Evolutionary conservation across 75 land plant genomes (phyloP), one percentile per base, ranked within the genome.

Genomic region (Selaginella moellendorffii): DNA sequence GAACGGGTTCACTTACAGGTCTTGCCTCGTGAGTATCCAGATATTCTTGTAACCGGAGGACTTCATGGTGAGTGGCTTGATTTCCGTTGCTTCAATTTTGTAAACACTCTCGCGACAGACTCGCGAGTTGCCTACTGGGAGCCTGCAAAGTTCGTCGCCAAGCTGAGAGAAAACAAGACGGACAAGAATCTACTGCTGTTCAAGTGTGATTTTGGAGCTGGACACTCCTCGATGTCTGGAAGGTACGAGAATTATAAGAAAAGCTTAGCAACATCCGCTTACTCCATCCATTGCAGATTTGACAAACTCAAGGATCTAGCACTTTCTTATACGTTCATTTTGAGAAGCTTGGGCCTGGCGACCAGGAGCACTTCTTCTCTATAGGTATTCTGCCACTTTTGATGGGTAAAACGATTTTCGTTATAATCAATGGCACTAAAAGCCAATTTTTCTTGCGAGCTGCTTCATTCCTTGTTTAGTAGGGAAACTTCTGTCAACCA

Each of bases 221-320:
- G 99, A 1, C 99, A 95, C 68, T 95, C 72, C 69, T 95, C 99
- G 30, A 95, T 89, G 67, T 95, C 99, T 2, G 99, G 99, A 74
- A 90, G 99, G 99, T 95, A 74, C 70, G 65, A 22, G 18, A 46
- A 46, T 10, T 46, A 18, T 18, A 46, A 10, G 51, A 10, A 46
- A 46, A 18, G 10, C 14, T 46, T 46, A 10, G 10, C 51, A 10
- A 18, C 51, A 10, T 10, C 18, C 14, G 18, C 51, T 46, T 10
- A 46, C 51, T 64, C 25, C 10, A n/a, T 0, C n/a, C 23, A 58
- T 12, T 71, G 77, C 84, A 95, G 99, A 70, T 95, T 95, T 74
- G 96, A 95, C 69, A 83, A 76, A 77, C 81, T 95, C 24, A 76
- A 82, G 63, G 99, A 89, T 61, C 78, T 81, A 65, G 96, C 99